These are phyloP conservation scores for Bifiguratus adelaidae DNA, from an alignment of 192 early-diverging fungal genomes.

Conservation along the genomic window DNA sequence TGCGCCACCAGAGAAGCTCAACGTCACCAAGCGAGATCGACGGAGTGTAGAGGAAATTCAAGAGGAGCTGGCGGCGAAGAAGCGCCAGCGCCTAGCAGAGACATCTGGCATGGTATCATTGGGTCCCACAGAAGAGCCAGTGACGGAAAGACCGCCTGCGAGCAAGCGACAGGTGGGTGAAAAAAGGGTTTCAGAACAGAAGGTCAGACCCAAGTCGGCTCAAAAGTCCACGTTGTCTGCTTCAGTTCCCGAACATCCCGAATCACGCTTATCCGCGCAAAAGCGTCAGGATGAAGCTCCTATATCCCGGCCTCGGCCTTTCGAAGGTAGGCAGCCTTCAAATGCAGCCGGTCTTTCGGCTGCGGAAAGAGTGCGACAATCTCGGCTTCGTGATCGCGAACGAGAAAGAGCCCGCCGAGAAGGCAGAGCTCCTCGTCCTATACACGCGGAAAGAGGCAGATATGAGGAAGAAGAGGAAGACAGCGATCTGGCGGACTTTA, in stretches of 20 bases:
- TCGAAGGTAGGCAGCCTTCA: background rate
- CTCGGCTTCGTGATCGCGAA: background rate
- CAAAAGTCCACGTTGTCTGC: background rate
- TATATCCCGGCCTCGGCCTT: background rate
- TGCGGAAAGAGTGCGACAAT: background rate
- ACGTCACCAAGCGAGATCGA: conserved; percentile 10
- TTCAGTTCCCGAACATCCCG: background rate
- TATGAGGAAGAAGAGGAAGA: conserved; percentile 19
- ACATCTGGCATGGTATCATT: conserved; percentile 1
- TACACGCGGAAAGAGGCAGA: background rate
- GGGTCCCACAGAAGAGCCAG: background rate
- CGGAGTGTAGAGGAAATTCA: conserved; percentile 16
- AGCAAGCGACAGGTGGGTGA: too few relatives aligned
- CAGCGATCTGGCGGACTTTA: conserved; percentile 16
- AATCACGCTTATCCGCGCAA: background rate
- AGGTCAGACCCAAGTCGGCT: conserved; percentile 1
- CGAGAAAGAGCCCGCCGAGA: conserved; percentile 17
- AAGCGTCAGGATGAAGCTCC: background rate
- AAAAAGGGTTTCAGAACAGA: too few relatives aligned
- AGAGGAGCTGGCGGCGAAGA: conserved; percentile 6
- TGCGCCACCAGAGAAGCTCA: conserved; percentile 7
- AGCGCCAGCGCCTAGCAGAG: background rate
- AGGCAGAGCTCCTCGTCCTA: background rate
- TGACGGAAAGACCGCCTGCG: too few relatives aligned
- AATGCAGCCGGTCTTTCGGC: background rate